Evolutionary conservation across 2,329 filamentous ascomycete species (phyloP).

Genomic region (Talaromyces amestolkiae): DNA sequence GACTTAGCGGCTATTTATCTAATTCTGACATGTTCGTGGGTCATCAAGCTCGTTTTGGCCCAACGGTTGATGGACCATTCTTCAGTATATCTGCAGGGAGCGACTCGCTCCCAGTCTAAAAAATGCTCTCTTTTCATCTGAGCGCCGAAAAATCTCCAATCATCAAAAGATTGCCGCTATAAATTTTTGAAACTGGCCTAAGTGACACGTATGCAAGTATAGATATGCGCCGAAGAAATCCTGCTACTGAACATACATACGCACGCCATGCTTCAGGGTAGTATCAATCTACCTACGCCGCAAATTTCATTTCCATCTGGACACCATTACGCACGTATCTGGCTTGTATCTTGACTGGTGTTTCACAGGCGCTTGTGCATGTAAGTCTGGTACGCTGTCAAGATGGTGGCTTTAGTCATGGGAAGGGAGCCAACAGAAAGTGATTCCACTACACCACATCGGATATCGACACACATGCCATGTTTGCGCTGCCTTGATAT

Average conservation of each 20-base stretch:
- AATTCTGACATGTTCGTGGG: neutral
- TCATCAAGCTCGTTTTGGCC: neutral
- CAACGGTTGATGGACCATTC: neutral
- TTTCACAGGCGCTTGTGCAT: neutral
- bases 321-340: neutral
- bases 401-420: slow-evolving; percentile 2
- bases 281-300: slow-evolving; percentile 1
- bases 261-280: neutral
- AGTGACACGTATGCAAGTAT: neutral
- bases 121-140: neutral
- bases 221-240: slow-evolving; percentile 2
- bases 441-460: slow-evolving; percentile 10
- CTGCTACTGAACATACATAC: neutral
- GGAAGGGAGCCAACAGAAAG: slow-evolving; percentile 3
- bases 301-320: neutral
- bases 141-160: neutral
- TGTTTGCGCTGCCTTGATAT: slow-evolving; percentile 1
- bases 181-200: neutral
- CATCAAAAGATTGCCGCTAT: neutral
- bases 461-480: slow-evolving; percentile 6
- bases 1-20: neutral
- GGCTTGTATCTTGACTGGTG: neutral
- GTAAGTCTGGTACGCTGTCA: neutral
- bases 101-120: neutral
- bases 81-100: neutral